Evolutionary conservation across 441 rosid genomes (phyloP).

Genomic region (Brassica hybrid): DNA sequence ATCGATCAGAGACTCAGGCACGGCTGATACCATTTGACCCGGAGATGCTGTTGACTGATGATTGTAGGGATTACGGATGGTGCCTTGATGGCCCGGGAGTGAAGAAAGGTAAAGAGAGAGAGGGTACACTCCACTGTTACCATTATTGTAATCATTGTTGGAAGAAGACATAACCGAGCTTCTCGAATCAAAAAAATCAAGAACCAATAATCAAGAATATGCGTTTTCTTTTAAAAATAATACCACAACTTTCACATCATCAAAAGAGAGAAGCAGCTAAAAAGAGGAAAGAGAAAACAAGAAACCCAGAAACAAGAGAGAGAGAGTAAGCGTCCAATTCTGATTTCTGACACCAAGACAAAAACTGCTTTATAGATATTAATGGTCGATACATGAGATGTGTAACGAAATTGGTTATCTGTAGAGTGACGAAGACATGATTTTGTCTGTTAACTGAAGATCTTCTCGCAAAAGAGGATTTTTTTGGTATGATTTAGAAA

Average conservation of each 20-base stretch:
- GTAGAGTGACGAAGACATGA: slow-evolving; percentile 35
- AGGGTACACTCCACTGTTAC: slow-evolving; percentile 34
- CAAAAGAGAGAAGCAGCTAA: slow-evolving; percentile 22
- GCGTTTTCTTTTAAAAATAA: slow-evolving; percentile 2
- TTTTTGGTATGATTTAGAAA: slow-evolving; percentile 7
- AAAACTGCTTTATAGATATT: slow-evolving; percentile 1
- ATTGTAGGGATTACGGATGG: slow-evolving; percentile 33
- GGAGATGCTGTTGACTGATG: slow-evolving; percentile 30
- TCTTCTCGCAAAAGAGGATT: slow-evolving; percentile 3
- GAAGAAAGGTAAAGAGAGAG: slow-evolving; percentile 43
- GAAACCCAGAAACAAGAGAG: slow-evolving; percentile 22
- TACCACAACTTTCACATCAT: slow-evolving; percentile 30
- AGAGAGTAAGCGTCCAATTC: neutral
- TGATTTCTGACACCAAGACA: slow-evolving; percentile 11
- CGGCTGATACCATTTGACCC: slow-evolving; percentile 33
- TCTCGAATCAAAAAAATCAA: slow-evolving; percentile 16
- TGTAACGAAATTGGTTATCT: slow-evolving; percentile 6
- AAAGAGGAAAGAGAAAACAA: slow-evolving; percentile 14
- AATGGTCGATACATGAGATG: slow-evolving; percentile 16
- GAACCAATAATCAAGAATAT: slow-evolving; percentile 6
- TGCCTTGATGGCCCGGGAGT: slow-evolving; percentile 26
- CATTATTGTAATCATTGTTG: slow-evolving; percentile 31
- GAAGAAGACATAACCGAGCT: slow-evolving; percentile 39
- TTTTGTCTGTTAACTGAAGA: slow-evolving; percentile 15
- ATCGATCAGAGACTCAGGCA: slow-evolving; percentile 27